Evolutionary conservation across 768 basidiomycete species (phyloP).

Genomic region (Hericium rajendrae): DNA sequence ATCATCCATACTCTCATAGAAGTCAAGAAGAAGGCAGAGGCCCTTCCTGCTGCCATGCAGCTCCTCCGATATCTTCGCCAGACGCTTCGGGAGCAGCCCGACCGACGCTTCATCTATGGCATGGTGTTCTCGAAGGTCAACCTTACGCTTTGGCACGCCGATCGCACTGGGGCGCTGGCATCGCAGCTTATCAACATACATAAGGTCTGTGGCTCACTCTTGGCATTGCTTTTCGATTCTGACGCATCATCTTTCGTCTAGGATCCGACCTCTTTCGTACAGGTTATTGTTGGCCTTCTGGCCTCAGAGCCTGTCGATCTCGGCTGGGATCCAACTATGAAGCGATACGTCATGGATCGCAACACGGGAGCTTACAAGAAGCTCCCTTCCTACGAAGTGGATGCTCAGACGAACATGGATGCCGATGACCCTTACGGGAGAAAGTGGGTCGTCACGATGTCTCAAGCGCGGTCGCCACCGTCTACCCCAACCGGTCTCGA

Average conservation of each 20-base stretch:
- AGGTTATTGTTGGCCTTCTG: not conserved
- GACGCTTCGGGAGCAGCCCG: not conserved
- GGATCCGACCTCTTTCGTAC: not conserved
- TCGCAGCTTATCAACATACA: not conserved
- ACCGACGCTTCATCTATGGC: not conserved
- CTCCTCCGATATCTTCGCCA: not conserved
- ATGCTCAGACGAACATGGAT: not conserved
- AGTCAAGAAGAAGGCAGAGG: not conserved
- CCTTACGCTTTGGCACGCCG: constrained; percentile 1
- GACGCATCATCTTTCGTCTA: not conserved
- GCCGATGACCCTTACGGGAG: not conserved
- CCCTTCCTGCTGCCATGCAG: not conserved
- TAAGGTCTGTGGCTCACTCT: not conserved
- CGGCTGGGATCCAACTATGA: constrained; percentile 1
- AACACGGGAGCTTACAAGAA: too few relatives aligned
- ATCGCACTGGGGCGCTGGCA: not conserved
- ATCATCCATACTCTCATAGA: not conserved
- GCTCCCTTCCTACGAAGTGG: not conserved
- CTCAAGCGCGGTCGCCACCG: too few relatives aligned
- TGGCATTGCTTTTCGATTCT: not conserved
- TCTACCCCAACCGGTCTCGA: too few relatives aligned
- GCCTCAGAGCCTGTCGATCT: not conserved
- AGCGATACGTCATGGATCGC: not conserved
- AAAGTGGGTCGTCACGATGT: not conserved
- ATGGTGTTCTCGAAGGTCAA: not conserved